phyloP scores from a whole-genome alignment of 2,329 filamentous ascomycete species.

The Aspergillus oerlinghausenensis region DNA sequence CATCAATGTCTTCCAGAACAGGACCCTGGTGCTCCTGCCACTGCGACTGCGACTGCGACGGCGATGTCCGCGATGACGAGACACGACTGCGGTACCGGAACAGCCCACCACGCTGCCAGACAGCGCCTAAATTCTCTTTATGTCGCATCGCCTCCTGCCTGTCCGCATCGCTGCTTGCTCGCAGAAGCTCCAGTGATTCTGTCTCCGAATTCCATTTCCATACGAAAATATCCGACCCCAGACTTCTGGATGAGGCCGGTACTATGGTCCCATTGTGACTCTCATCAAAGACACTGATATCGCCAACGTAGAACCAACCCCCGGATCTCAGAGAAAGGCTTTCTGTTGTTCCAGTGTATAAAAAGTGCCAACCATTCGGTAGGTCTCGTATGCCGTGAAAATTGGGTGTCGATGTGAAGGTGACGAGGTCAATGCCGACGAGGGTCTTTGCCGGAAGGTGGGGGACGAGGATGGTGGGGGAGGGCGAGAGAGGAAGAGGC shows the following conservation, averaged over 20 bases:
- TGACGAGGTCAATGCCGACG: slow-evolving; percentile 52
- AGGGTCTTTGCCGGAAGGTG: slow-evolving; percentile 44
- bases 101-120: slow-evolving; percentile 50
- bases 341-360: slow-evolving; percentile 56
- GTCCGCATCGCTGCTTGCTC: slow-evolving; percentile 27
- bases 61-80: slow-evolving; percentile 7
- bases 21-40: slow-evolving; percentile 22
- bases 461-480: slow-evolving; percentile 42
- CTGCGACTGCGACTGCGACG: slow-evolving; percentile 14
- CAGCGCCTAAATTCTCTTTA: slow-evolving; percentile 52
- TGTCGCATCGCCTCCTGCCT: slow-evolving; percentile 48
- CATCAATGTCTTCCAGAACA: slow-evolving; percentile 17
- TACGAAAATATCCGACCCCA: slow-evolving; percentile 44
- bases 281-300: slow-evolving; percentile 22
- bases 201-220: slow-evolving; percentile 50
- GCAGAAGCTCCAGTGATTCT: slow-evolving; percentile 34
- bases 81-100: slow-evolving; percentile 39
- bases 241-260: slow-evolving; percentile 14
- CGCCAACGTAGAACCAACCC: slow-evolving; percentile 54
- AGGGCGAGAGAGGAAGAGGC: slow-evolving; percentile 23
- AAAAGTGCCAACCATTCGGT: slow-evolving; percentile 56
- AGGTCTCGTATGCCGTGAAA: slow-evolving; percentile 60
- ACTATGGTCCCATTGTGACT: slow-evolving; percentile 14
- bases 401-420: slow-evolving; percentile 58
- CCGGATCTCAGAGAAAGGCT: slow-evolving; percentile 59